Base-by-base conservation (phyloP, 768 basidiomycete species). In the Chalciporus chontae region DNA sequence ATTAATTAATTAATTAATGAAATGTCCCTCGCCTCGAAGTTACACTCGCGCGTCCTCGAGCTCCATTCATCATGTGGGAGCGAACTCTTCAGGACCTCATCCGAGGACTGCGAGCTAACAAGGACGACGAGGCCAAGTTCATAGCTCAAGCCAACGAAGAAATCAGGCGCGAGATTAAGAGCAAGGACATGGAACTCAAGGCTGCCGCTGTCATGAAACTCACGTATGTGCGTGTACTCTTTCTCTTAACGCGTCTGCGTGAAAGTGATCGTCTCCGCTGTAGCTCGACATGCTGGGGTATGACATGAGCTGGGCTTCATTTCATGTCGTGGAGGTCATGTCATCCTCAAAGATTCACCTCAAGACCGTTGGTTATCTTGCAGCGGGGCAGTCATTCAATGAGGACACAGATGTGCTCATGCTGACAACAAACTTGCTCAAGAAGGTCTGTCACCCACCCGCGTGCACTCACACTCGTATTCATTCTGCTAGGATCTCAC, bases 261-360 rank as follows among this genome's bases (percentile, higher is more conserved):
- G 44, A 32, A 19, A 43, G 50, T 57, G 47, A 60, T 53, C 8
- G 26, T 53, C 15, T 40, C 51, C 55, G 43, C 44, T 50, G 13
- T 47, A 98, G 95, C 84, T 99, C 55, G 92, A 98, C 66, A 98
- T 99, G 96, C 71, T 99, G 45, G 96, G 86, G 46, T 93, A 87
- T 64, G 93, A 88, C 72, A 96, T 89, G 84, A 81, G 82, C 51
- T 96, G 93, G 84, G 94, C 94, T 40, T 90, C 96, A 8, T 99
- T 99, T 62, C 85, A 95, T 67, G 88, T 99, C 46, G 86, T 98
- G 6, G 96, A 99, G 65, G 93, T 95, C 67, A 99, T 99, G 96
- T 93, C 93, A 32, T 94, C 93, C 4, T 74, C 87, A 4, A 85
- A 85, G 64, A 81, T 86, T 57, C 94, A 98, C 70, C 77, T 98